Conservation (phyloP, 352 stramenopile genomes). For the Globisporangium nunn region DNA sequence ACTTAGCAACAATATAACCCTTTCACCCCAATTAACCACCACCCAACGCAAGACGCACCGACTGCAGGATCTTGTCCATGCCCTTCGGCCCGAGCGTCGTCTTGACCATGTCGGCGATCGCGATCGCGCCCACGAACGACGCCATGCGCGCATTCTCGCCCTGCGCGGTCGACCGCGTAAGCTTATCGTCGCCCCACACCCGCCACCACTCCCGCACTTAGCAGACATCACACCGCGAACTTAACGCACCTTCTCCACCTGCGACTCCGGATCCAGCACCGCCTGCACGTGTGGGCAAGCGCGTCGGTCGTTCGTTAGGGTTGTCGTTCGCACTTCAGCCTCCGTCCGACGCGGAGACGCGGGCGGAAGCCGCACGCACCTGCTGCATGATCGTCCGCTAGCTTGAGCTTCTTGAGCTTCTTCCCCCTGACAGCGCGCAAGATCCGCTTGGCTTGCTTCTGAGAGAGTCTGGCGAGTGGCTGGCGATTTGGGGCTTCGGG, state of each 20-base stretch:
- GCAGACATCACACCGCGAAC: background rate
- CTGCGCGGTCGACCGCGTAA: constrained; percentile 9
- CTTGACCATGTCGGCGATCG: constrained; percentile 99
- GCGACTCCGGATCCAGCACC: constrained; percentile 72
- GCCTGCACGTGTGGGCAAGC: constrained; percentile 19
- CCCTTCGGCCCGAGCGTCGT: constrained; percentile 99
- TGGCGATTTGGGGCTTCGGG: no score
- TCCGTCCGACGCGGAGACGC: no score
- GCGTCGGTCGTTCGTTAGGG: no score
- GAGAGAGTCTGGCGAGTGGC: no score
- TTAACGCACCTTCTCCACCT: constrained; percentile 61
- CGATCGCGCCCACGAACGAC: constrained; percentile 98
- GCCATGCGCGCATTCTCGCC: constrained; percentile 98
- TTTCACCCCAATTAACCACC: background rate
- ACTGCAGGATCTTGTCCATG: constrained; percentile 99
- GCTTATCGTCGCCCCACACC: no score
- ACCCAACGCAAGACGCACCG: constrained; percentile 28
- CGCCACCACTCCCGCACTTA: no score
- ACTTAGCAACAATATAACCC: background rate
- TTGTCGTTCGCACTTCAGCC: no score
- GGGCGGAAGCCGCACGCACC: constrained; percentile 2
- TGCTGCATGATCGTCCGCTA: constrained; percentile 11
- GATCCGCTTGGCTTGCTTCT: background rate
- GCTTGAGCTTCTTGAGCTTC: background rate
- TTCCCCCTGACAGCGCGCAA: background rate